These are phyloP conservation scores for Hymenoscyphus fraxineus DNA, from an alignment of 2,329 filamentous ascomycete species.

Conservation along the genomic window DNA sequence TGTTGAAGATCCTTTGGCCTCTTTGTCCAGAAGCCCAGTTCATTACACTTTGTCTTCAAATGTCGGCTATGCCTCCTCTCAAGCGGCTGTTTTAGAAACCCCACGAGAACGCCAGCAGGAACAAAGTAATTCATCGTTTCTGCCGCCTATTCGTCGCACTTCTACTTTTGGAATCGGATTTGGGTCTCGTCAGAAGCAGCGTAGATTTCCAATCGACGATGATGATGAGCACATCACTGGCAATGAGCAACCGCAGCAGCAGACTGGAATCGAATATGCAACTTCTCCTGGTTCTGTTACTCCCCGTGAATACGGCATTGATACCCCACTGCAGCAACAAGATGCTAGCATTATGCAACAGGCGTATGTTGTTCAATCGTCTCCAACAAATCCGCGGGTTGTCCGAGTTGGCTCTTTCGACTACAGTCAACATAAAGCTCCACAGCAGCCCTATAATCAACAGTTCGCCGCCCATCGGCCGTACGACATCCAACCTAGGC, in stretches of 20 bases:
- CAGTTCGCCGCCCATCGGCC: constrained; percentile 7
- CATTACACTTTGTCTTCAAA: neutral
- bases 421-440: constrained; percentile 9
- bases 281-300: neutral
- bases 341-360: neutral
- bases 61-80: neutral
- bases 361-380: constrained; percentile 1
- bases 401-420: constrained; percentile 14
- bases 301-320: neutral
- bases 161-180: constrained; percentile 52
- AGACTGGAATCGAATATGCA: neutral
- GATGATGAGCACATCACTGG: constrained; percentile 19
- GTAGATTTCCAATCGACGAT: constrained; percentile 27
- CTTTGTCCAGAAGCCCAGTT: neutral
- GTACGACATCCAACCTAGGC: neutral
- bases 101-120: constrained; percentile 12
- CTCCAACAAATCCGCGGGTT: constrained; percentile 6
- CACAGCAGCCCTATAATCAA: constrained; percentile 13
- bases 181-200: constrained; percentile 30
- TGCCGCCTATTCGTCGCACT: constrained; percentile 56
- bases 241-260: neutral
- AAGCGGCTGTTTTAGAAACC: neutral
- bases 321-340: neutral
- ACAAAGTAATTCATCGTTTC: constrained; percentile 37
- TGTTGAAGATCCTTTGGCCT: constrained; percentile 13